Percentiles rank a stretch among this genome's conserved stretches.
Evolutionary conservation across 75 land plant genomes (phyloP).

Genomic region (Picea sitchensis): DNA sequence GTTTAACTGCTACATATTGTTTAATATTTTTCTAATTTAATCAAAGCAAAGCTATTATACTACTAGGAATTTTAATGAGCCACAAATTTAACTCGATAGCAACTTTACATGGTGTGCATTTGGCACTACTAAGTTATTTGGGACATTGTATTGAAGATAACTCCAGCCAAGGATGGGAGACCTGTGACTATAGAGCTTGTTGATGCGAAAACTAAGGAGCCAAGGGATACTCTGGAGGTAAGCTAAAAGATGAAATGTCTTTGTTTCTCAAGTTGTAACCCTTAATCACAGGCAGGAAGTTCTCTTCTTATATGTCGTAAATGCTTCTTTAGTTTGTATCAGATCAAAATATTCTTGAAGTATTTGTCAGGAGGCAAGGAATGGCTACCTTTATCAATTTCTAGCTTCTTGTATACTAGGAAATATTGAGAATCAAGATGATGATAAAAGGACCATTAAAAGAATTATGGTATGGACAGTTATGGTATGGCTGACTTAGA

Average conservation of each 20-base stretch:
- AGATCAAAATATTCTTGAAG: not conserved
- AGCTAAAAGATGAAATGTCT: not conserved
- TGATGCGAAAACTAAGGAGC: constrained; percentile 99
- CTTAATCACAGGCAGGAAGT: not conserved
- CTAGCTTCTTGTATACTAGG: not conserved
- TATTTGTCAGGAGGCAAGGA: not conserved
- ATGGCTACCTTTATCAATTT: not conserved
- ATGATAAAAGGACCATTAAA: not conserved
- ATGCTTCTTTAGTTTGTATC: not conserved
- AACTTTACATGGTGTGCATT: not conserved
- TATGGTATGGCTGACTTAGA: no score
- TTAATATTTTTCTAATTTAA: not conserved
- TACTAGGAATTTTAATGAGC: not conserved
- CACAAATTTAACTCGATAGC: not conserved
- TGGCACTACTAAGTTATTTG: not conserved
- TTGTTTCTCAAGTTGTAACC: not conserved
- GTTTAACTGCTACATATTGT: not conserved
- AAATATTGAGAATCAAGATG: not conserved
- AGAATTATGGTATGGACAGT: no score
- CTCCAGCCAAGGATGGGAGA: constrained; percentile 97
- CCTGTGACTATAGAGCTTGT: constrained; percentile 93
- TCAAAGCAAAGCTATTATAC: not conserved
- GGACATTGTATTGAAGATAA: constrained; percentile 57
- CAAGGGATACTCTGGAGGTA: constrained; percentile 93
- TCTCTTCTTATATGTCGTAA: not conserved